Conservation (phyloP, 768 basidiomycete genomes). For the Pulveroboletus sp. region DNA sequence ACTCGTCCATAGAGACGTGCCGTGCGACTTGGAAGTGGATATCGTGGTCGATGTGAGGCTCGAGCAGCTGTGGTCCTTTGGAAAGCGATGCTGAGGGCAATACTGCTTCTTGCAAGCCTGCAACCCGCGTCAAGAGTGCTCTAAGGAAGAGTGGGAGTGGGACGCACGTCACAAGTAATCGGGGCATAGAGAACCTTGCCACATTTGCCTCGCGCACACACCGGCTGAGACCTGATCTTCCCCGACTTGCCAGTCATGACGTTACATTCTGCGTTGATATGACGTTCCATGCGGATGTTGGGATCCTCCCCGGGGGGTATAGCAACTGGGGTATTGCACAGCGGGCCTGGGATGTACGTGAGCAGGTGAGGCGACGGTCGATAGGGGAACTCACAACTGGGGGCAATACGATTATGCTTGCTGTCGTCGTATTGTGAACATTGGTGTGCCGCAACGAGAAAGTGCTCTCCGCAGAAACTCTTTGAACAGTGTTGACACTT, state of each 20-base stretch:
- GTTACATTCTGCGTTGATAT: conserved; percentile 61
- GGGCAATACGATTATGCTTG: conserved; percentile 70
- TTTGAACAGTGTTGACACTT: conserved; percentile 75
- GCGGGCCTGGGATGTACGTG: conserved; percentile 47
- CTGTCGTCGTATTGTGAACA: conserved; percentile 69
- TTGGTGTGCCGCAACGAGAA: conserved; percentile 59
- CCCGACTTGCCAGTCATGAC: conserved; percentile 62
- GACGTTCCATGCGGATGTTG: conserved; percentile 74
- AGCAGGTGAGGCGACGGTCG: neutral
- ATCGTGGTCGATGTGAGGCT: conserved; percentile 10
- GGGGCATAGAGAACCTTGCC: conserved; percentile 71
- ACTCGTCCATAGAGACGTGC: neutral
- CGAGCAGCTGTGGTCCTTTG: conserved; percentile 61
- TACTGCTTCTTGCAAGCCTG: conserved; percentile 71
- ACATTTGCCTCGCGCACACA: conserved; percentile 59
- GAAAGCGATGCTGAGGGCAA: conserved; percentile 77
- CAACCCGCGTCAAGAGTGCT: neutral
- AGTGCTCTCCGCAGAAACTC: conserved; percentile 77
- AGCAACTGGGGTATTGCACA: conserved; percentile 72
- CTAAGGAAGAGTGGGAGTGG: neutral
- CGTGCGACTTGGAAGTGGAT: conserved; percentile 14
- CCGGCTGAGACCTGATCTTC: conserved; percentile 44
- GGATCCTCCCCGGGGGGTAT: conserved; percentile 76
- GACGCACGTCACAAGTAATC: conserved; percentile 68
- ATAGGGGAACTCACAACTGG: conserved; percentile 51